phyloP scores from a whole-genome alignment of 495 filamentous ascomycete genomes.

The Penicillium bialowiezense region DNA sequence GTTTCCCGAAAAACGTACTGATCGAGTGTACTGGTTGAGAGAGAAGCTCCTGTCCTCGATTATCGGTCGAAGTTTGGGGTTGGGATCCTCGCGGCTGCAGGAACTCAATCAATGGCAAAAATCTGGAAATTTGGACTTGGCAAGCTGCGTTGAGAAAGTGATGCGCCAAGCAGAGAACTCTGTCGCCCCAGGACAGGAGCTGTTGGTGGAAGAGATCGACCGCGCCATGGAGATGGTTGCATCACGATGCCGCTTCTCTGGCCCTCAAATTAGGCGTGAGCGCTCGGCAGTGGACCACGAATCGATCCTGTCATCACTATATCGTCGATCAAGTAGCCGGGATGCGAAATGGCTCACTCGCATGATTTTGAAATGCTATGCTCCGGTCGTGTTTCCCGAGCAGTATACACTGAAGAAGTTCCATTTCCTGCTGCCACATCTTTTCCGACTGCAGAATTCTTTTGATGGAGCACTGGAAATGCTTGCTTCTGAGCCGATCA shows the following conservation, averaged over 20 bases:
- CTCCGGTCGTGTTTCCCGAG: conserved; percentile 55
- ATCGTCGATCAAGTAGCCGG: conserved; percentile 57
- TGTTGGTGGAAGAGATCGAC: conserved; percentile 77
- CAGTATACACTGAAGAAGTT: conserved; percentile 45
- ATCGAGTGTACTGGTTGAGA: conserved; percentile 71
- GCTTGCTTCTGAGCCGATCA: conserved; percentile 41
- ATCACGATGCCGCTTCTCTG: conserved; percentile 65
- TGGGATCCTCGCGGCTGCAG: conserved; percentile 56
- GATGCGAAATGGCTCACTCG: conserved; percentile 91
- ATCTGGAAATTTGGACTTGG: conserved; percentile 62
- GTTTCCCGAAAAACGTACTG: conserved; percentile 69
- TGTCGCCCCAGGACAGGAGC: conserved; percentile 31
- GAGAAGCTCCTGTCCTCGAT: conserved; percentile 56
- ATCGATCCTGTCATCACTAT: conserved; percentile 50
- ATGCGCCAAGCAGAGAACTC: conserved; percentile 60
- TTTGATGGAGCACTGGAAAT: conserved; percentile 51
- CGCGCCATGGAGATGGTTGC: conserved; percentile 59
- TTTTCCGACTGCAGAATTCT: conserved; percentile 65
- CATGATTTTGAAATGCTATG: conserved; percentile 73
- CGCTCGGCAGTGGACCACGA: conserved; percentile 43
- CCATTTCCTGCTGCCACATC: conserved; percentile 56
- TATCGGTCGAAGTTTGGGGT: conserved; percentile 59
- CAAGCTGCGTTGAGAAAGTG: conserved; percentile 63
- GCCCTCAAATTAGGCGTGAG: conserved; percentile 54
- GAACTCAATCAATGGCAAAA: conserved; percentile 61